Evolutionary conservation across 371 early-diverging fungal genomes (phyloP), one percentile per base, ranked within the genome.

Genomic region (Parasitella parasitica): DNA sequence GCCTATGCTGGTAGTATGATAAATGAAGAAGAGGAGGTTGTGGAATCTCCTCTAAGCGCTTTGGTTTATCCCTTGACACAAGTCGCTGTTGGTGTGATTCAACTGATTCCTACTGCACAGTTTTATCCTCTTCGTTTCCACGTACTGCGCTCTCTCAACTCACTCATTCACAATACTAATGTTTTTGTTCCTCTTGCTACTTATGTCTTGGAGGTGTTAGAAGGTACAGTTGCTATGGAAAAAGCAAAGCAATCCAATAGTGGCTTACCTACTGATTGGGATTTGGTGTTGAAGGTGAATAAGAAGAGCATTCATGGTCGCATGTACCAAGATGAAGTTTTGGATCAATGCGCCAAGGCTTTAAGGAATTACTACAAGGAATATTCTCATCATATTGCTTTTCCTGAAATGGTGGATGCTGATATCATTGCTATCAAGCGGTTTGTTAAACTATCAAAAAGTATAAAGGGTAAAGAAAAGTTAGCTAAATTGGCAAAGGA

Each of bases 51-150:
- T 12, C 75, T 96, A 46, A 85, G 86, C 54, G 80, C 94, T 13
- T 80, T 96, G 46, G 86, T 97, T 36, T 97, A 94, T 66, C 97
- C 97, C 27, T 77, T 97, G 35, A 88, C 89, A 4, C 97, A 97
- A 74, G 89, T 96, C 26, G 86, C 91, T 22, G 71, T 91, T 37
- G 97, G 97, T 58, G 87, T 87, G 13, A 81, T 91, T 62, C 73
- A 76, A 68, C 75, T 97, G 61, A 90, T 92, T 55, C 94, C 96
- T 20, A 91, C 92, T 4, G 79, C 93, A 35, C 90, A 91, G 63
- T 94, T 90, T 80, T 93, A 92, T 76, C 97, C 98, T 24, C 81
- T 94, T 54, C 92, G 95, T 27, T 89, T 97, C 80, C 94, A 94
- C 64, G 85, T 93, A 58, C 66, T 94, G 18, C 81, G 81, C 49